Percentiles rank a stretch among this genome's conserved stretches.
Conservation (phyloP, 2,329 filamentous ascomycete genomes). For the Calonectria henricotiae region DNA sequence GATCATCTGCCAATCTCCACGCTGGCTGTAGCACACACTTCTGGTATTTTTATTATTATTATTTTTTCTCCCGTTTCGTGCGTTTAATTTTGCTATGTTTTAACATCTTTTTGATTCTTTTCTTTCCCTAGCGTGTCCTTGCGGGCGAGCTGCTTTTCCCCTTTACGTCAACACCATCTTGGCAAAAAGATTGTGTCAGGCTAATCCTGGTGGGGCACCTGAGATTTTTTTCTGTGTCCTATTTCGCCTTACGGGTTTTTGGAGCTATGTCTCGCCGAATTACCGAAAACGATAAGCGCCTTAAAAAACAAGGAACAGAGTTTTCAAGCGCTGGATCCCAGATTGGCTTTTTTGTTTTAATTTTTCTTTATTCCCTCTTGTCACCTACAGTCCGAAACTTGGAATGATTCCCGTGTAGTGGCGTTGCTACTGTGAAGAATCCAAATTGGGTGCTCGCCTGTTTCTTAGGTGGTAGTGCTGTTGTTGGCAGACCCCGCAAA, state of each 20-base stretch:
- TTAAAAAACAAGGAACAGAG: conserved; percentile 22
- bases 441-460: neutral
- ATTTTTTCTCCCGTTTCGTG: neutral
- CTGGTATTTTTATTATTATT: neutral
- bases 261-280: conserved; percentile 22
- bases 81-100: conserved; percentile 5
- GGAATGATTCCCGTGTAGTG: conserved; percentile 20
- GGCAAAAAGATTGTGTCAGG: conserved; percentile 18
- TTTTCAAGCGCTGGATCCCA: conserved; percentile 11
- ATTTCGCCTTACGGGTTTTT: conserved; percentile 6
- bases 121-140: neutral
- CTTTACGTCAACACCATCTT: conserved; percentile 16
- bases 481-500: conserved; percentile 13
- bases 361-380: neutral
- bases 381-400: neutral
- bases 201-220: neutral
- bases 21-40: neutral
- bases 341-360: conserved; percentile 6
- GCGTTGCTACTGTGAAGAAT: neutral
- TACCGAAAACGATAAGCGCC: conserved; percentile 13
- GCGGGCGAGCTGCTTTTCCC: neutral
- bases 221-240: conserved; percentile 6
- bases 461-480: neutral
- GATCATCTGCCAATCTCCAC: neutral
- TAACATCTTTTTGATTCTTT: neutral